Evolutionary conservation across 2,329 filamentous ascomycete species (phyloP).

Genomic region (Rutstroemia sp.): DNA sequence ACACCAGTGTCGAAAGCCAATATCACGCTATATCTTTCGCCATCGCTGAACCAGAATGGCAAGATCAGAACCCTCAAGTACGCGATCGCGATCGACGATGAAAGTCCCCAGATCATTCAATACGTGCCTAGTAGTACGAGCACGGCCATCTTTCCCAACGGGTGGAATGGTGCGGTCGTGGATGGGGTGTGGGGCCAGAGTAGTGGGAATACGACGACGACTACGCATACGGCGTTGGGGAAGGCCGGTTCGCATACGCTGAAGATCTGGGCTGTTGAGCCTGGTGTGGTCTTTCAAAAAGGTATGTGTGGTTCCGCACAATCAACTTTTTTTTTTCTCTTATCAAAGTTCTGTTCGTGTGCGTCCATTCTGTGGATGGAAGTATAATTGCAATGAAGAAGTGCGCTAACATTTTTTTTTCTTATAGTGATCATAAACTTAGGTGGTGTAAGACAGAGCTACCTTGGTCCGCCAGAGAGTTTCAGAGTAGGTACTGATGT

Average conservation of each 20-base stretch:
- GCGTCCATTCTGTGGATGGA: background rate
- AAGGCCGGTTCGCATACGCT: slow-evolving; percentile 26
- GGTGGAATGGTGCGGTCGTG: slow-evolving; percentile 20
- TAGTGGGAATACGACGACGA: slow-evolving; percentile 24
- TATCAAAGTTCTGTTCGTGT: background rate
- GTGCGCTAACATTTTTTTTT: too few species aligned
- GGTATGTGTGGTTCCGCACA: background rate
- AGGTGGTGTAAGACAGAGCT: slow-evolving; percentile 34
- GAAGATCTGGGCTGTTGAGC: slow-evolving; percentile 31
- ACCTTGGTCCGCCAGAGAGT: slow-evolving; percentile 36
- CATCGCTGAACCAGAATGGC: slow-evolving; percentile 41
- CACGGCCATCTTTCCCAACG: slow-evolving; percentile 19
- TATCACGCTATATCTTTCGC: slow-evolving; percentile 44
- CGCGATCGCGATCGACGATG: slow-evolving; percentile 38
- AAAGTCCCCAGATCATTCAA: slow-evolving; percentile 31
- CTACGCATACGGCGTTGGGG: slow-evolving; percentile 18
- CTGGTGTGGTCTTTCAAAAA: slow-evolving; percentile 34
- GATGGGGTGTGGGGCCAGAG: slow-evolving; percentile 24
- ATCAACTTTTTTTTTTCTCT: background rate
- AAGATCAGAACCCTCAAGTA: slow-evolving; percentile 44
- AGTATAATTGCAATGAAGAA: too few species aligned
- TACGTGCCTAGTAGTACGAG: slow-evolving; percentile 18
- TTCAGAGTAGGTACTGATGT: slow-evolving; percentile 17
- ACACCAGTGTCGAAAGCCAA: slow-evolving; percentile 33
- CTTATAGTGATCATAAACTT: slow-evolving; percentile 33